phyloP scores from a whole-genome alignment of 208 protist species.

The Naegleria gruberi region DNA sequence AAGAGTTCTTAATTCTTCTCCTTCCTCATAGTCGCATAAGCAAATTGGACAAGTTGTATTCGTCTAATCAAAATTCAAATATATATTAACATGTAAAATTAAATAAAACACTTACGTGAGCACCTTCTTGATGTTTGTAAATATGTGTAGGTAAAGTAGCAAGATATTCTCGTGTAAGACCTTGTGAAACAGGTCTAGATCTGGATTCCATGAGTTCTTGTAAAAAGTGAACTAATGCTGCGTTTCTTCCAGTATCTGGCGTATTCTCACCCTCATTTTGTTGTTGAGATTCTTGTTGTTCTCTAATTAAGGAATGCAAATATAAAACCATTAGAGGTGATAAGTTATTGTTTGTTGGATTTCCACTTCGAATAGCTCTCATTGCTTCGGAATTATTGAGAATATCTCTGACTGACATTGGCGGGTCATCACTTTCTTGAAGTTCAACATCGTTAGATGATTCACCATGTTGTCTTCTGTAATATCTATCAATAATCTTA shows the following conservation, averaged over 20 bases:
- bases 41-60: slow-evolving; percentile 21
- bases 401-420: not conserved
- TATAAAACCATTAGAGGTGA: not conserved
- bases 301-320: not conserved
- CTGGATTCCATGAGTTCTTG: not conserved
- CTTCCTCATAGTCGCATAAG: slow-evolving; percentile 20
- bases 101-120: no score
- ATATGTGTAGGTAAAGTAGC: not conserved
- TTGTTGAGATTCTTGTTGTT: not conserved
- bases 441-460: not conserved
- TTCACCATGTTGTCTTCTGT: not conserved
- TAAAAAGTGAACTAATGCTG: not conserved
- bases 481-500: not conserved
- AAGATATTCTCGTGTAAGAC: not conserved
- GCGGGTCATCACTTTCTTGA: not conserved
- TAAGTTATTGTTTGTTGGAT: not conserved
- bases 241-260: not conserved
- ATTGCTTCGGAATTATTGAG: not conserved
- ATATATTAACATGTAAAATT: no score
- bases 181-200: not conserved
- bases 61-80: not conserved
- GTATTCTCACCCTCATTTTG: not conserved
- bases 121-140: not conserved
- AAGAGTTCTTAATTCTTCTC: slow-evolving; percentile 6
- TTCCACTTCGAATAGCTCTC: not conserved